Percentiles rank a stretch among this genome's conserved stretches.
These are phyloP conservation scores for Clavispora carvajalis DNA, from an alignment of 805 yeast species.

Conservation along the genomic window DNA sequence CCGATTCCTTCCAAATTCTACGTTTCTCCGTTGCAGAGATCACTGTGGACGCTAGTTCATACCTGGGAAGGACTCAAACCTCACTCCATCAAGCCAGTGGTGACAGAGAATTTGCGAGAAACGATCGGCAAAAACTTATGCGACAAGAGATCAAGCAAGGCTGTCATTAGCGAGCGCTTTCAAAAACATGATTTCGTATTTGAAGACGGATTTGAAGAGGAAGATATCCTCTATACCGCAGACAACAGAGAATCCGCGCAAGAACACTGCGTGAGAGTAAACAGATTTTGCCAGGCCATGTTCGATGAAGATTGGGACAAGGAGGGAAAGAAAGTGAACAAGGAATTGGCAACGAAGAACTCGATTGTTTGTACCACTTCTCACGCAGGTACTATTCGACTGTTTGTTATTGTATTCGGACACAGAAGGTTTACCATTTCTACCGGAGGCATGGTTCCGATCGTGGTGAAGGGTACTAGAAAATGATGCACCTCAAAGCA, in stretches of 20 bases:
- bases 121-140: constrained; percentile 57
- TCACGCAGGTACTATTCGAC: constrained; percentile 57
- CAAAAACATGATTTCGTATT: constrained; percentile 29
- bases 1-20: constrained; percentile 54
- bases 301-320: constrained; percentile 22
- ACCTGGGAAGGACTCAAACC: constrained; percentile 43
- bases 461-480: constrained; percentile 45
- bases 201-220: constrained; percentile 42
- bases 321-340: constrained; percentile 13
- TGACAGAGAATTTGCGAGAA: constrained; percentile 52
- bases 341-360: constrained; percentile 17
- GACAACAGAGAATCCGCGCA: constrained; percentile 44
- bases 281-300: constrained; percentile 36
- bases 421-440: constrained; percentile 56
- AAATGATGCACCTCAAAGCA: background rate
- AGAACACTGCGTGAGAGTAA: constrained; percentile 48
- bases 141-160: constrained; percentile 47
- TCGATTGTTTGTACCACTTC: constrained; percentile 45
- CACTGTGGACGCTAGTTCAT: constrained; percentile 48
- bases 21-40: constrained; percentile 61
- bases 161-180: constrained; percentile 34
- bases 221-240: constrained; percentile 42
- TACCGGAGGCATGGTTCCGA: constrained; percentile 63
- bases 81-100: constrained; percentile 13
- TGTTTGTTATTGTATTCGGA: constrained; percentile 44